These are phyloP conservation scores for Solanum paucissectum DNA, from an alignment of 257 asterid species.

Conservation along the genomic window DNA sequence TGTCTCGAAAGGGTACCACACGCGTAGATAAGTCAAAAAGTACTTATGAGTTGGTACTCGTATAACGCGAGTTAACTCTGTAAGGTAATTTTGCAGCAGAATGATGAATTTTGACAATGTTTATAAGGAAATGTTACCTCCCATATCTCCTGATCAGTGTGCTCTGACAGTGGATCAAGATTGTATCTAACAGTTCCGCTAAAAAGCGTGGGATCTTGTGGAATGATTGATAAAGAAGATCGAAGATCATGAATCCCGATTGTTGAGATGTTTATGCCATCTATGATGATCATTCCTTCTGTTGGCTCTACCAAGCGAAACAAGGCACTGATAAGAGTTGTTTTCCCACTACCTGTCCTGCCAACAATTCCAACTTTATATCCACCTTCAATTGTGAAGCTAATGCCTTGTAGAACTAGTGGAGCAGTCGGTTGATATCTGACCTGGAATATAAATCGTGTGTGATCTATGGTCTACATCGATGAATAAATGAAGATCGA, in stretches of 20 bases:
- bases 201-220: conserved; percentile 28
- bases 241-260: conserved; percentile 21
- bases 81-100: neutral
- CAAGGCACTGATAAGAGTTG: conserved; percentile 20
- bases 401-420: conserved; percentile 21
- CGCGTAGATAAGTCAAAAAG: neutral
- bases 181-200: conserved; percentile 18
- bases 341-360: conserved; percentile 31
- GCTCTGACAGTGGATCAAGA: conserved; percentile 19
- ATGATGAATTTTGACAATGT: neutral
- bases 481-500: neutral
- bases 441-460: conserved; percentile 4
- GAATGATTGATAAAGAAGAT: conserved; percentile 13
- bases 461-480: neutral
- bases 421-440: conserved; percentile 13
- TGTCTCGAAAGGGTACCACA: neutral
- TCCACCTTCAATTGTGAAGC: conserved; percentile 19
- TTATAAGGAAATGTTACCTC: conserved; percentile 3
- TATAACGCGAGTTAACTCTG: neutral
- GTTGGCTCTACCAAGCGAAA: conserved; percentile 26
- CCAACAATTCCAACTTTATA: conserved; percentile 28
- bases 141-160: conserved; percentile 23
- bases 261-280: conserved; percentile 9
- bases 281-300: conserved; percentile 18
- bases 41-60: neutral